Percentiles rank a stretch among this genome's conserved stretches.
Conservation (phyloP, 768 basidiomycete genomes). For the Nidularia sp. region DNA sequence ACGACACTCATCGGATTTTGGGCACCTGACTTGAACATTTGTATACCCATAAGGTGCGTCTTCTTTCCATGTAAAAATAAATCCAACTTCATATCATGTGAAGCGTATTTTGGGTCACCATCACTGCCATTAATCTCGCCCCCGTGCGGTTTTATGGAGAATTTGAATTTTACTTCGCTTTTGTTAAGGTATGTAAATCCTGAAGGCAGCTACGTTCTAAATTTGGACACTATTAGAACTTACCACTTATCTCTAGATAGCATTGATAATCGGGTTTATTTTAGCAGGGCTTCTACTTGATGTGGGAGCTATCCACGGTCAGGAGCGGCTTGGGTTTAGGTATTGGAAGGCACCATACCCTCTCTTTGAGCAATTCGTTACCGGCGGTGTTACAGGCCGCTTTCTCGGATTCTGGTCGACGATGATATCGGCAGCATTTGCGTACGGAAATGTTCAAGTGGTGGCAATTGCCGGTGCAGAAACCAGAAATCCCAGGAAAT, state of each 20-base stretch:
- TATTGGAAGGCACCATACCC: constrained; percentile 37
- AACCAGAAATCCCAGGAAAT: constrained; percentile 57
- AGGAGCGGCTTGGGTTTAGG: constrained; percentile 38
- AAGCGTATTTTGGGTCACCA: constrained; percentile 24
- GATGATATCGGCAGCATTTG: constrained; percentile 47
- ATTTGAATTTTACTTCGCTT: constrained; percentile 53
- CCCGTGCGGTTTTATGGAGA: constrained; percentile 47
- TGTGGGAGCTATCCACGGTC: constrained; percentile 44
- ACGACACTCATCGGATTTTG: constrained; percentile 41
- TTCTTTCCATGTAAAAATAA: constrained; percentile 4
- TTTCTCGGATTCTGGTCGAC: constrained; percentile 46
- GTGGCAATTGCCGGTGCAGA: constrained; percentile 45
- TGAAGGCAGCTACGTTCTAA: no score
- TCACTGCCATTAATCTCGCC: constrained; percentile 30
- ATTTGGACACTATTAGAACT: no score
- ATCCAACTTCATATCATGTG: constrained; percentile 1
- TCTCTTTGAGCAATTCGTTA: constrained; percentile 19
- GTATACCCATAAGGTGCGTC: constrained; percentile 19
- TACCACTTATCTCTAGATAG: constrained; percentile 32
- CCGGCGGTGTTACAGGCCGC: constrained; percentile 33
- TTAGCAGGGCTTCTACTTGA: constrained; percentile 37
- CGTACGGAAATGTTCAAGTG: constrained; percentile 59
- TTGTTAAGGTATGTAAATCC: constrained; percentile 22
- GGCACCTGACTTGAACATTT: constrained; percentile 14
- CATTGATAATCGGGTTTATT: constrained; percentile 34